These are phyloP conservation scores for Pythium apleroticum DNA, from an alignment of 352 stramenopile genomes.

Conservation along the genomic window DNA sequence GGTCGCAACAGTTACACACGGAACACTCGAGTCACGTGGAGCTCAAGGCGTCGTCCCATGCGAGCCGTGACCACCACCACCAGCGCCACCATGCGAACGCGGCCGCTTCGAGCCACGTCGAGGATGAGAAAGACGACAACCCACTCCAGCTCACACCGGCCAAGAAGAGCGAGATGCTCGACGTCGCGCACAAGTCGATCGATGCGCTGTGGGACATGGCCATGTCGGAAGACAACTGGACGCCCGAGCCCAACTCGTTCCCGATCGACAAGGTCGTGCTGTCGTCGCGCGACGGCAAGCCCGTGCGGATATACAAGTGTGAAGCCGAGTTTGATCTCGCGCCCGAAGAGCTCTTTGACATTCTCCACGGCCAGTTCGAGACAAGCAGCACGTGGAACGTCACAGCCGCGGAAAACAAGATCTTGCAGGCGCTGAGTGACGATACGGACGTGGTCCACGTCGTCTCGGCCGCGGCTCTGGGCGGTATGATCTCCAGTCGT, in stretches of 20 bases:
- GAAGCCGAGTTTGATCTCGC: constrained; percentile 65
- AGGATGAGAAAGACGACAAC: constrained; percentile 6
- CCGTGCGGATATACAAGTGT: constrained; percentile 73
- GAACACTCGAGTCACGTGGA: constrained; percentile 20
- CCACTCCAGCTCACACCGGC: constrained; percentile 12
- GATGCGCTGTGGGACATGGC: constrained; percentile 61
- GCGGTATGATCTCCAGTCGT: constrained; percentile 75
- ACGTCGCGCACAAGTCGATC: constrained; percentile 41
- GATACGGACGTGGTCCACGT: constrained; percentile 73
- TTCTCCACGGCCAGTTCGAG: constrained; percentile 76
- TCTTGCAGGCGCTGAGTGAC: constrained; percentile 65
- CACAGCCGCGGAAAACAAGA: constrained; percentile 74
- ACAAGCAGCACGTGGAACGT: constrained; percentile 74
- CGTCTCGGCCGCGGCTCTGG: constrained; percentile 61
- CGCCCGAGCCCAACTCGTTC: constrained; percentile 49
- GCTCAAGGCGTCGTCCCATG: constrained; percentile 21
- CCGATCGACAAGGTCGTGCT: constrained; percentile 57
- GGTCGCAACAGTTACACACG: constrained; percentile 12
- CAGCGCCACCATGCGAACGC: constrained; percentile 2
- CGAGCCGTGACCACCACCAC: background rate
- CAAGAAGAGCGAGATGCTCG: constrained; percentile 45
- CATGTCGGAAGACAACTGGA: constrained; percentile 56
- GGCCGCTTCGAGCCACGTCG: background rate
- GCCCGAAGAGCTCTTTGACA: constrained; percentile 76
- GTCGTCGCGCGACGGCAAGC: constrained; percentile 73